Conservation (phyloP, 202 grass and related monocot genomes). For the Saccharum hybrid region DNA sequence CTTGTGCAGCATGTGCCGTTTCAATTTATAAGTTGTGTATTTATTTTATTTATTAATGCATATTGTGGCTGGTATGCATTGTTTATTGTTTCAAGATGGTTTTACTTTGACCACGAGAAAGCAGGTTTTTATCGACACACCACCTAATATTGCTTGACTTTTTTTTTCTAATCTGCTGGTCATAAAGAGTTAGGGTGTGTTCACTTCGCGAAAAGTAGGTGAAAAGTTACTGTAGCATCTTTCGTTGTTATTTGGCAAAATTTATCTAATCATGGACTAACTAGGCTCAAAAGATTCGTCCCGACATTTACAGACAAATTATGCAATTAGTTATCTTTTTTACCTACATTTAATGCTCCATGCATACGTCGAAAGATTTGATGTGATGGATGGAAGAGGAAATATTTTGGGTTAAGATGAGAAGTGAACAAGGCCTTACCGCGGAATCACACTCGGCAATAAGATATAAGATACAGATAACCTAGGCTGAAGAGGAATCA, state of each 20-base stretch:
- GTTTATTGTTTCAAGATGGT: constrained; percentile 25
- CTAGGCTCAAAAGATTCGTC: too few relatives aligned
- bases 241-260: too few relatives aligned
- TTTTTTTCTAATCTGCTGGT: background rate
- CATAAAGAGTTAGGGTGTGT: background rate
- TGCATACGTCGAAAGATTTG: too few relatives aligned
- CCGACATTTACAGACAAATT: too few relatives aligned
- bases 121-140: background rate
- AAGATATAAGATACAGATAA: background rate
- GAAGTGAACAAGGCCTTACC: background rate
- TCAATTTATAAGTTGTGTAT: background rate
- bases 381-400: too few relatives aligned
- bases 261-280: too few relatives aligned
- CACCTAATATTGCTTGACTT: constrained; percentile 1
- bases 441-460: background rate
- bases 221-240: too few relatives aligned
- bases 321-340: too few relatives aligned
- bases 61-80: background rate
- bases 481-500: background rate
- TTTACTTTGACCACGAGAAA: constrained; percentile 19
- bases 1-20: constrained; percentile 29
- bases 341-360: too few relatives aligned
- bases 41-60: too few relatives aligned
- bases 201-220: too few relatives aligned
- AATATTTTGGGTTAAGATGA: too few relatives aligned